These are phyloP conservation scores for Penicillium subrubescens DNA, from an alignment of 495 filamentous ascomycete species.

Conservation along the genomic window DNA sequence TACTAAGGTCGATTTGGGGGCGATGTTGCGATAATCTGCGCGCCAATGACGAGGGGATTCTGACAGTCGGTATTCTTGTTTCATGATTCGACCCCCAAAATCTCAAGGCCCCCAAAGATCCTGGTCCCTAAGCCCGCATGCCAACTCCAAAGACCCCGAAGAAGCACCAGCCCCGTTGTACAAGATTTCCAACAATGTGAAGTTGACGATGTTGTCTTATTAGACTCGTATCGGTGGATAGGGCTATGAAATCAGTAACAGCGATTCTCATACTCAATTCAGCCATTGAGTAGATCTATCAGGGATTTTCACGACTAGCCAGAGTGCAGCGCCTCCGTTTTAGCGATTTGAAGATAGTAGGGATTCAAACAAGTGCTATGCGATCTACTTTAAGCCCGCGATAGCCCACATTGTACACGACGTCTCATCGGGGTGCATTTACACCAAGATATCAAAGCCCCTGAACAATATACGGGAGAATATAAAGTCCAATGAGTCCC, in stretches of 20 bases:
- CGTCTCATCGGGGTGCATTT: too few species aligned
- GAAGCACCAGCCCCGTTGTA: neutral
- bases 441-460: neutral
- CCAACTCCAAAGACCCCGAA: neutral
- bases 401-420: too few species aligned
- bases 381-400: too few species aligned
- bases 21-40: constrained; percentile 1
- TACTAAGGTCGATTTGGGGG: constrained; percentile 1
- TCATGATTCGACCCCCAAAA: neutral
- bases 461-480: neutral
- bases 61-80: neutral
- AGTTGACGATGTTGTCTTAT: neutral
- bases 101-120: neutral
- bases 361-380: too few species aligned
- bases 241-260: neutral
- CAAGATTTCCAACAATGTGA: neutral
- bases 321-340: too few species aligned
- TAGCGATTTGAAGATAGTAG: neutral
- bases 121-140: neutral
- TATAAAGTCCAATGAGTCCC: neutral
- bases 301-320: too few species aligned
- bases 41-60: neutral
- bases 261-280: neutral
- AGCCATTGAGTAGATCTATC: neutral
- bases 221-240: neutral